Base-by-base conservation (phyloP, 345 rosid genomes). In the Atalantia buxifolia region DNA sequence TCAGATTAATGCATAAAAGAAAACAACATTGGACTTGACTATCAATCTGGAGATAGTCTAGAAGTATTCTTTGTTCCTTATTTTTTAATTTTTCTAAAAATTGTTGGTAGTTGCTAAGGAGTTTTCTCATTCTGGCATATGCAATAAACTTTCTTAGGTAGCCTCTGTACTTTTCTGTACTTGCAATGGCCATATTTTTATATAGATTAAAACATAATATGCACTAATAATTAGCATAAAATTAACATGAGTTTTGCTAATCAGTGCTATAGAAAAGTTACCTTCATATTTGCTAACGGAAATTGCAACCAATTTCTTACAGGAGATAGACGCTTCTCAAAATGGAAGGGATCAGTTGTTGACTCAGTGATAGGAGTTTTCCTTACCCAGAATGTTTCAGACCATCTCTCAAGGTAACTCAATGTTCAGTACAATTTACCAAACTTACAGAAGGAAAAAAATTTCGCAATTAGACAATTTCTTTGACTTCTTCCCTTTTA, bases 281-380 rank as follows among this genome's bases (percentile, higher is more conserved):
- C 75, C 63, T 30, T 18, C 28, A 53, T 19, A 5, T 50, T 50
- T 30, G 53, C 28, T 72, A 25, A 77, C 35, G 33, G 70, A 35
- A 72, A 62, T 35, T 64, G 40, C 24, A 24, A 67, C 62, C 24
- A 72, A 61, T 70, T 55, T 74, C 57, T 84, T 78, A 73, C 94
- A 95, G 99, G 99, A 71, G 98, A 95, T 80, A 88, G 99, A 73
- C 92, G 95, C 64, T 95, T 95, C 90, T 92, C 98, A n/a, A 88
- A 85, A 81, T 95, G 99, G 99, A 95, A 95, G 82, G 99, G 99
- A 73, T 95, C 99, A 4, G 97, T 95, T 79, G 98, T 95, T 77
- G 99, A 95, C 84, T 95, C 99, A 0, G 98, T 95, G 55, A 87
- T 95, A 65, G 99, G 99, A 79, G 99, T 95, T 53, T 95, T 93